Conservation (phyloP, 345 rosid species). For the Rhodamnia rubescens region DNA sequence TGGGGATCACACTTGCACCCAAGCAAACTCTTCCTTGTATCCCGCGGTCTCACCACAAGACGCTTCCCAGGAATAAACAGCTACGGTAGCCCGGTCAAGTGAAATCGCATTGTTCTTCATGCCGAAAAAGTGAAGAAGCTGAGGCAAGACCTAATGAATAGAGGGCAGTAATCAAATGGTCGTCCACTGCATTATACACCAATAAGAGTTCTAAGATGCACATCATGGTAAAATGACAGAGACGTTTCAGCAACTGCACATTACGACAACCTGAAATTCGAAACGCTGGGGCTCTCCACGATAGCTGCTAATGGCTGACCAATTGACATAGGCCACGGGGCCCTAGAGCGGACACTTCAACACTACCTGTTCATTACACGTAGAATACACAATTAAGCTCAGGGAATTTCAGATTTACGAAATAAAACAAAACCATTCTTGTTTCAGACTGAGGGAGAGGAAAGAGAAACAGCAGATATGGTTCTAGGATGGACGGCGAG, state of each 20-base stretch:
- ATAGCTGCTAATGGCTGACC: conserved; percentile 45
- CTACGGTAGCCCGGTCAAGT: conserved; percentile 81
- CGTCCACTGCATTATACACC: too few relatives aligned
- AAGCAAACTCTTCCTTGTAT: conserved; percentile 66
- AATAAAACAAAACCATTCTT: background rate
- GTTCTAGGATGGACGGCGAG: too few relatives aligned
- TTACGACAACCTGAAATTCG: conserved; percentile 59
- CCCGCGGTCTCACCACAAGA: conserved; percentile 52
- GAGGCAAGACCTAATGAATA: conserved; percentile 58
- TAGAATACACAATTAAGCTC: background rate
- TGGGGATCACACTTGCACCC: conserved; percentile 49
- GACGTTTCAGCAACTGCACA: background rate
- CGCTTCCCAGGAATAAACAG: conserved; percentile 57
- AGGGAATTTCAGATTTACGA: background rate
- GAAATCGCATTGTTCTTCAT: conserved; percentile 56
- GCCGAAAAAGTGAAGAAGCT: conserved; percentile 61
- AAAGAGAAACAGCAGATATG: background rate
- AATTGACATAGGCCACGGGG: conserved; percentile 65
- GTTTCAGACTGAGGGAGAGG: background rate
- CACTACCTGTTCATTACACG: conserved; percentile 24
- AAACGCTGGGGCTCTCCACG: conserved; percentile 57
- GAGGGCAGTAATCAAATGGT: background rate
- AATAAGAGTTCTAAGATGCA: background rate
- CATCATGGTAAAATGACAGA: background rate
- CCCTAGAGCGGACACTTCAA: conserved; percentile 32